These are phyloP conservation scores for Scutellaria galericulata DNA, from an alignment of 257 asterid species.

Conservation along the genomic window DNA sequence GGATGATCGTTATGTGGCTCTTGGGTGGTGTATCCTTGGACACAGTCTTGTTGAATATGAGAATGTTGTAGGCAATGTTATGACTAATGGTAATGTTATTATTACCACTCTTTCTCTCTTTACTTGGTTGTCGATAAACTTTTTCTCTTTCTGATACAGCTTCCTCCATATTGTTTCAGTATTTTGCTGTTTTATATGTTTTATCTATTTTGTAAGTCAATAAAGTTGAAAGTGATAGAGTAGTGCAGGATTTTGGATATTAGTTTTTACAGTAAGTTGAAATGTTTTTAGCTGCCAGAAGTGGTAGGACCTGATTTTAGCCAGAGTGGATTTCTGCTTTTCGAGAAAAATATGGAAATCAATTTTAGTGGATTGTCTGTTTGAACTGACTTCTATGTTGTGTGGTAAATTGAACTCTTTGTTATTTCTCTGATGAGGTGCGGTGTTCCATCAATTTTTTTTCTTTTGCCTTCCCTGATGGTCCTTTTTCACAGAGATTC, in stretches of 20 bases:
- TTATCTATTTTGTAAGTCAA: background rate
- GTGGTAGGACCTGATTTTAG: conserved; percentile 12
- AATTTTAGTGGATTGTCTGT: background rate
- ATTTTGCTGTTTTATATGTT: background rate
- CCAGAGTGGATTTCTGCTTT: background rate
- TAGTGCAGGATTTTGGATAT: background rate
- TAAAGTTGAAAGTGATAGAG: background rate
- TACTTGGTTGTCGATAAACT: background rate
- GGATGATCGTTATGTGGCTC: conserved; percentile 73
- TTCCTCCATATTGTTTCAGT: conserved; percentile 1
- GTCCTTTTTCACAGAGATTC: conserved; percentile 8
- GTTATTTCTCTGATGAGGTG: conserved; percentile 10
- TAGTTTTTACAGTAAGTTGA: conserved; percentile 21
- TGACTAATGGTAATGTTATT: conserved; percentile 58
- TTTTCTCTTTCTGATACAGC: conserved; percentile 16
- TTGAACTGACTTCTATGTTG: background rate
- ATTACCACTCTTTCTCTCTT: background rate
- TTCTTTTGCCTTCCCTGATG: background rate
- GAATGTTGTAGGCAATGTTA: conserved; percentile 40
- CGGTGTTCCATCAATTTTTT: background rate
- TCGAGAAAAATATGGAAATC: background rate
- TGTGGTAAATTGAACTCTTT: conserved; percentile 11
- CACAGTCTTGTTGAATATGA: conserved; percentile 72
- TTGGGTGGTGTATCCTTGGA: conserved; percentile 89
- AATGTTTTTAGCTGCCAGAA: background rate